These are phyloP conservation scores for Adiantum capillusveneris DNA, from an alignment of 75 land plant genomes.

Conservation along the genomic window DNA sequence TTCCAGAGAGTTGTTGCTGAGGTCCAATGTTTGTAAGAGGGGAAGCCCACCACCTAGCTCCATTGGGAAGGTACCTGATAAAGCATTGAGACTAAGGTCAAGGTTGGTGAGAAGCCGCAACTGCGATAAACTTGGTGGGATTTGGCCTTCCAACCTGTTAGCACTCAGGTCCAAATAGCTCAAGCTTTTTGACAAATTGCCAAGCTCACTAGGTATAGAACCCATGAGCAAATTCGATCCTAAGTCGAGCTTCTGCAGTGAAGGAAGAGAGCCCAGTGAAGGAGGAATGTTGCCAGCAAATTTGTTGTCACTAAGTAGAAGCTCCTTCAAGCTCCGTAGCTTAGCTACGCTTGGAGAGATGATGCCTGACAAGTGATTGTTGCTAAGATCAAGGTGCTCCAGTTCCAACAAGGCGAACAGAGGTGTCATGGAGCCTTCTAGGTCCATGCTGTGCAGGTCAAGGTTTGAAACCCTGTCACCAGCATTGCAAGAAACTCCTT, in stretches of 20 bases:
- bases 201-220: conserved; percentile 43
- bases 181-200: conserved; percentile 3
- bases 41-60: not conserved
- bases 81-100: conserved; percentile 23
- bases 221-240: conserved; percentile 10
- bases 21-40: conserved; percentile 12
- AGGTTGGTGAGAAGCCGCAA: conserved; percentile 37
- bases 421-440: conserved; percentile 10
- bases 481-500: conserved; percentile 15
- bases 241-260: conserved; percentile 40
- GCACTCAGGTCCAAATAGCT: conserved; percentile 11
- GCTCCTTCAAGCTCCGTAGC: conserved; percentile 9
- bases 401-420: conserved; percentile 16
- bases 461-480: conserved; percentile 2
- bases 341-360: conserved; percentile 21
- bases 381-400: conserved; percentile 36
- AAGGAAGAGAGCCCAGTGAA: conserved; percentile 38
- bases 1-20: conserved; percentile 37
- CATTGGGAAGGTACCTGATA: conserved; percentile 16
- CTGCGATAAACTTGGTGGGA: conserved; percentile 46
- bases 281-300: conserved; percentile 28
- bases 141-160: conserved; percentile 17
- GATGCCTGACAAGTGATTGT: conserved; percentile 45
- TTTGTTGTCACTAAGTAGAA: conserved; percentile 11
- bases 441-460: not conserved